phyloP scores from a whole-genome alignment of 2,329 filamentous ascomycete genomes.

The Aspergillus carbonarius region DNA sequence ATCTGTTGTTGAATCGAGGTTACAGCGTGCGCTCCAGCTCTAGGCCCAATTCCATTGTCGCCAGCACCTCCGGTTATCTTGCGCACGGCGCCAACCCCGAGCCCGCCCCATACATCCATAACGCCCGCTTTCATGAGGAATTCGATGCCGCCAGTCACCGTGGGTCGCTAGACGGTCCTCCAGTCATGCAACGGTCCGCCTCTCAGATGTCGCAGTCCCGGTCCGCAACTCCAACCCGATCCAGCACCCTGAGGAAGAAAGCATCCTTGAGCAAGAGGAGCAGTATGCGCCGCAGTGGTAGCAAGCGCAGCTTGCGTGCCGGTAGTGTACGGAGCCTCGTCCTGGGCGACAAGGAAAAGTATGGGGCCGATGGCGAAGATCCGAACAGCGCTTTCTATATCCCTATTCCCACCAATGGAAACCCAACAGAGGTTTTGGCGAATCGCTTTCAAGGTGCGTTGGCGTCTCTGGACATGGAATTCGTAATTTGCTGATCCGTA shows the following conservation, averaged over 20 bases:
- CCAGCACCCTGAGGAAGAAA: conserved; percentile 87
- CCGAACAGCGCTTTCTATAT: conserved; percentile 83
- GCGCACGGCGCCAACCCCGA: conserved; percentile 34
- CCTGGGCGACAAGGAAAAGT: conserved; percentile 62
- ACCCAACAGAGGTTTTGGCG: conserved; percentile 82
- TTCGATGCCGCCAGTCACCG: conserved; percentile 36
- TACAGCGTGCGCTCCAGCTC: conserved; percentile 36
- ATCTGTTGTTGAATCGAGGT: conserved; percentile 32
- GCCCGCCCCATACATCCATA: conserved; percentile 33
- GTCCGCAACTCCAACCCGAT: conserved; percentile 46
- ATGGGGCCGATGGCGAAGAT: conserved; percentile 50
- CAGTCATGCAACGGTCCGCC: conserved; percentile 37
- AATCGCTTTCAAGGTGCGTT: conserved; percentile 80
- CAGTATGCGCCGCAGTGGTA: conserved; percentile 76
- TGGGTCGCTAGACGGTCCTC: conserved; percentile 35
- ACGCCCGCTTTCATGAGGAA: conserved; percentile 42
- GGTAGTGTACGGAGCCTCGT: conserved; percentile 82
- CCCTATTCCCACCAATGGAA: conserved; percentile 82
- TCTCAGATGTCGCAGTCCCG: conserved; percentile 45
- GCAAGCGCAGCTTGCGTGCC: conserved; percentile 76
- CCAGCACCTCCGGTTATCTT: conserved; percentile 35
- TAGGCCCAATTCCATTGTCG: conserved; percentile 43
- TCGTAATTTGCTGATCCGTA: conserved; percentile 13
- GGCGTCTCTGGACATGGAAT: neutral
- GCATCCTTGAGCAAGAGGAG: conserved; percentile 69